Base-by-base conservation (phyloP, 163 green algal species). In the Volvox carteri region DNA sequence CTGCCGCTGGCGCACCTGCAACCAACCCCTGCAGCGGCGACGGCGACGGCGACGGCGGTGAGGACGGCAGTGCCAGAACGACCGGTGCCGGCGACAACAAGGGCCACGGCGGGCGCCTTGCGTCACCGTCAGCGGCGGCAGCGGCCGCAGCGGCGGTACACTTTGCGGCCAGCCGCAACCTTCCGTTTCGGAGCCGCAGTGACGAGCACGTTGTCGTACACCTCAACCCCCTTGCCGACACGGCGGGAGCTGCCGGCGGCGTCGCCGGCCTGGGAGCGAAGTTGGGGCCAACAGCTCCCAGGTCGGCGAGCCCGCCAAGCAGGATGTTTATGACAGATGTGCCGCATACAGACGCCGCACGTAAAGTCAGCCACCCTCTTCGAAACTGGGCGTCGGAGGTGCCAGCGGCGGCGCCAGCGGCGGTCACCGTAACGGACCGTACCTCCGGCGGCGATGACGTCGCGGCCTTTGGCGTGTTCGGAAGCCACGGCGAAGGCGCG, bases 191-290 rank as follows among this genome's bases (percentile, higher is more conserved):
- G 33, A 65, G 74, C 46, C 39, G 74, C 23, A 42, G 44, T 44
- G 46, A 56, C 28, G 76, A 84, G 50, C 50, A 72, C 23, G 35
- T 84, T 16, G 33, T 84, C 41, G 30, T 84, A n/a, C 76, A 84
- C 52, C 19, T 72, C 11, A 84, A 84, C 50, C 76, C 76, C 4
- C 76, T 84, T 35, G 46, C 52, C 16, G 25, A 37, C 60, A 37
- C 30, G 8, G 30, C 16, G 23, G 70, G 70, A 39, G 39, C 37
- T 50, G 44, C 16, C n/a, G 75, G 23, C 4, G 18, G 16, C 75
- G 46, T 30, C 16, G 42, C 8, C 9, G 48, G 35, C 28, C 54
- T 2, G 54, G 54, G 5, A 16, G 37, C n/a, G 11, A n/a, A 41
- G 48, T 8, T 30, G 30, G 19, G 0, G 41, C 11, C 14, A 41